phyloP scores from a whole-genome alignment of 2,329 filamentous ascomycete genomes.

The Colletotrichum sp. region DNA sequence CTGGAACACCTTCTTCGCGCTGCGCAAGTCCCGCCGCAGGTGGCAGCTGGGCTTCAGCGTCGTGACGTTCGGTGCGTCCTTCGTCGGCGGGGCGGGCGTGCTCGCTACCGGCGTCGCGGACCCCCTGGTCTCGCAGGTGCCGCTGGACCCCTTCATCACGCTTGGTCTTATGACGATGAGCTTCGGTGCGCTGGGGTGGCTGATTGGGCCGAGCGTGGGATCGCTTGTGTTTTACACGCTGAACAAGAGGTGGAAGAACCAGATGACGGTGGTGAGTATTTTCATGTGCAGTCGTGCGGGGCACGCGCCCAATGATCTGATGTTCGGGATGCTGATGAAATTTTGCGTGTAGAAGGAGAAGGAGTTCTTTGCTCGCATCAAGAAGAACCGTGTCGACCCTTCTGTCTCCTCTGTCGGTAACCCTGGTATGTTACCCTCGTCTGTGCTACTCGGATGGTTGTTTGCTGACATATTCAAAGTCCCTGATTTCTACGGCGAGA shows the following conservation, averaged over 20 bases:
- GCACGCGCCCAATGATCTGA: background rate
- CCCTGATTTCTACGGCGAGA: constrained; percentile 98
- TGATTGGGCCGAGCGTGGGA: constrained; percentile 83
- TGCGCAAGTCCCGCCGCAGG: constrained; percentile 83
- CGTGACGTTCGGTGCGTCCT: constrained; percentile 65
- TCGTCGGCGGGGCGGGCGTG: constrained; percentile 66
- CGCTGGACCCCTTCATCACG: constrained; percentile 86
- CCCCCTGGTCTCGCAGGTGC: constrained; percentile 71
- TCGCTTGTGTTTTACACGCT: constrained; percentile 79
- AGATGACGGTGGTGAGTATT: constrained; percentile 72
- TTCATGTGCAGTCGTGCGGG: background rate
- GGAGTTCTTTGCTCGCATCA: constrained; percentile 90
- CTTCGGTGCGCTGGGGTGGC: constrained; percentile 84
- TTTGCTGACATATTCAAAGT: constrained; percentile 48
- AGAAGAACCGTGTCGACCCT: constrained; percentile 91
- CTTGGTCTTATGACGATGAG: constrained; percentile 81
- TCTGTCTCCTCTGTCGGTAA: constrained; percentile 88
- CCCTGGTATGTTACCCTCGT: constrained; percentile 58
- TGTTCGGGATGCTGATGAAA: background rate
- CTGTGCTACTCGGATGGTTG: accelerated
- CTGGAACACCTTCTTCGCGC: constrained; percentile 93
- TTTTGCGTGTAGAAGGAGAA: constrained; percentile 75
- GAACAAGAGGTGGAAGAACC: constrained; percentile 72
- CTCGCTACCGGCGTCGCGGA: constrained; percentile 78
- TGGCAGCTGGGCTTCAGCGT: constrained; percentile 83